Conservation (phyloP, 176 grass and related monocot species). For the Zizania latifolia region DNA sequence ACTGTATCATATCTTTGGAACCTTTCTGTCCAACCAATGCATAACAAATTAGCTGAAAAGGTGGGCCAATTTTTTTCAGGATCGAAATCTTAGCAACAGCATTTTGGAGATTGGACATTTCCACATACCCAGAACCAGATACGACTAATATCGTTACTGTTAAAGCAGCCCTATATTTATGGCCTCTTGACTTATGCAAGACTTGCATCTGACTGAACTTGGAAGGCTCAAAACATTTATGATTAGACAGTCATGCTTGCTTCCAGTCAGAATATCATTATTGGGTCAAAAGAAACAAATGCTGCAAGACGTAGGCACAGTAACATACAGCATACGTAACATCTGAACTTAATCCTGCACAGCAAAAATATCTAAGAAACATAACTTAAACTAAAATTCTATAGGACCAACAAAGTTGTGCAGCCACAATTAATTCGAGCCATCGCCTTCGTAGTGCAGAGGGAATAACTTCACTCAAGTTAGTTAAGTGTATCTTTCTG, state of each 20-base stretch:
- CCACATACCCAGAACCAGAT: neutral
- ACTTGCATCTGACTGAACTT: neutral
- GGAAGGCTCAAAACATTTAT: neutral
- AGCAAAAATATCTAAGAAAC: neutral
- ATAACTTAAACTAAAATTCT: neutral
- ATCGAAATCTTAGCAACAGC: conserved; percentile 9
- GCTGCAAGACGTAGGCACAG: neutral
- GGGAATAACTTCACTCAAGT: conserved; percentile 12
- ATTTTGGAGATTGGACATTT: neutral
- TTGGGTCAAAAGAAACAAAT: conserved; percentile 7
- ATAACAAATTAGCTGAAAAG: conserved; percentile 16
- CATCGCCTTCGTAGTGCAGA: neutral
- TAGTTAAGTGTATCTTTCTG: neutral
- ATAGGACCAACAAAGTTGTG: conserved; percentile 1
- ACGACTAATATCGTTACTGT: neutral
- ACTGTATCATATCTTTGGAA: neutral
- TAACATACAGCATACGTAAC: neutral
- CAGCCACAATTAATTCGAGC: neutral
- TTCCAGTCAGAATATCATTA: conserved; percentile 3
- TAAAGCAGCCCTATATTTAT: neutral
- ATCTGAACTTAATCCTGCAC: neutral
- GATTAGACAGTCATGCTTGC: neutral
- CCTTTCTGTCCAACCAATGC: conserved; percentile 22
- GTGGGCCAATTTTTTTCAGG: neutral
- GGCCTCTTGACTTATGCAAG: neutral